phyloP scores from a whole-genome alignment of 148 eudicot genomes.

The Euryodendron excelsum region DNA sequence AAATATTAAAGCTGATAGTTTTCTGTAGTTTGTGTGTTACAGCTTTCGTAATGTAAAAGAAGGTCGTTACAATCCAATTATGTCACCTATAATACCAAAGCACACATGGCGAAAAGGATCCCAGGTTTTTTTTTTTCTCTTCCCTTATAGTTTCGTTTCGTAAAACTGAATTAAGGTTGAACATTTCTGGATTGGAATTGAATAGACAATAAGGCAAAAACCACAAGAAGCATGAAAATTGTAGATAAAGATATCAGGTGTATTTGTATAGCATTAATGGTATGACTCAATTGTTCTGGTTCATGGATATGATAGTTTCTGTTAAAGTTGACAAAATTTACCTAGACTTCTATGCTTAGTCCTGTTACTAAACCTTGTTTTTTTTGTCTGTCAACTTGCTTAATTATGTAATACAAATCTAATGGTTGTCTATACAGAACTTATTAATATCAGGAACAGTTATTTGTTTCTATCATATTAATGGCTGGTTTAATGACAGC shows the following conservation, averaged over 20 bases:
- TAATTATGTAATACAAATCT: neutral
- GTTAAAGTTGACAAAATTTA: too few species aligned
- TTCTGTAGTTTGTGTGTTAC: too few species aligned
- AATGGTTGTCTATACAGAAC: neutral
- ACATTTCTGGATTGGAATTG: too few species aligned
- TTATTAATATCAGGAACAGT: neutral
- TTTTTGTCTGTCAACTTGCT: neutral
- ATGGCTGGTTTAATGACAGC: neutral
- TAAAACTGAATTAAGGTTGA: too few species aligned
- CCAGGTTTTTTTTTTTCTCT: too few species aligned
- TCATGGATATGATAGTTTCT: neutral
- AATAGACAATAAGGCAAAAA: too few species aligned
- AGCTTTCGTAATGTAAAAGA: constrained; percentile 88
- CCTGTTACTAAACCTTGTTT: neutral
- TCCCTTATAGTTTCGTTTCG: too few species aligned
- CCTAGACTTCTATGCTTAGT: neutral
- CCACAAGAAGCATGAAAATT: too few species aligned
- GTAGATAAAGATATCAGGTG: too few species aligned
- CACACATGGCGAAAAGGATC: constrained; percentile 94
- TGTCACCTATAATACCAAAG: constrained; percentile 76
- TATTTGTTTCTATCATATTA: neutral
- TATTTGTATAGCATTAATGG: neutral
- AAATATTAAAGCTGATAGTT: too few species aligned
- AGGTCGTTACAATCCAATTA: constrained; percentile 74
- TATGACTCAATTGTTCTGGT: neutral